phyloP scores from a whole-genome alignment of 2,329 filamentous ascomycete species.

The Bretziella fagacearum region DNA sequence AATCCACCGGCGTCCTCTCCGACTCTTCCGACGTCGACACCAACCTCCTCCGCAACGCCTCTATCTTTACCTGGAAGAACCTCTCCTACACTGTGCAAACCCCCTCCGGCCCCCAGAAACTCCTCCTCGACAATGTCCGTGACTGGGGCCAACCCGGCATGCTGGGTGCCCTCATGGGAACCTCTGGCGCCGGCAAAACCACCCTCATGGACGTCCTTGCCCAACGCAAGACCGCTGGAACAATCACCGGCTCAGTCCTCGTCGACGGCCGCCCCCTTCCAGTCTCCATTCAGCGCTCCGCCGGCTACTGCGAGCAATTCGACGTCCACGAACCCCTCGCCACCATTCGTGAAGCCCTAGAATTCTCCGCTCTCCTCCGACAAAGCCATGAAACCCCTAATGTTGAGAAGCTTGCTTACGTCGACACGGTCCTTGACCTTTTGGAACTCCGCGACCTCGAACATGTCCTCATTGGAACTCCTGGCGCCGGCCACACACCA shows the following conservation, averaged over 20 bases:
- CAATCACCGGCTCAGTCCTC: conserved; percentile 56
- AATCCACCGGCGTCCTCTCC: conserved; percentile 4
- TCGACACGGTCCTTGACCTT: conserved; percentile 58
- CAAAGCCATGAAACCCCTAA: conserved; percentile 47
- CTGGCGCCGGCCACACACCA: conserved; percentile 36
- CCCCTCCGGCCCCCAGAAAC: conserved; percentile 38
- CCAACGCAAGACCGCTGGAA: conserved; percentile 61
- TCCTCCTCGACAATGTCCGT: conserved; percentile 65
- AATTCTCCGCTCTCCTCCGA: conserved; percentile 39
- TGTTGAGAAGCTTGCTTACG: conserved; percentile 47
- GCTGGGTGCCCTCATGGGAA: conserved; percentile 63
- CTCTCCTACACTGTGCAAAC: conserved; percentile 52
- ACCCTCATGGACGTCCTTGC: conserved; percentile 71
- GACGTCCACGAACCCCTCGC: conserved; percentile 58
- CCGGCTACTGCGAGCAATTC: conserved; percentile 67
- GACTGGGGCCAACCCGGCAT: conserved; percentile 70
- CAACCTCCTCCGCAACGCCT: conserved; percentile 42
- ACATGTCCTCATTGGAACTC: conserved; percentile 30
- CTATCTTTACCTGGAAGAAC: conserved; percentile 59
- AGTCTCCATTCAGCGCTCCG: conserved; percentile 59
- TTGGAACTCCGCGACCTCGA: conserved; percentile 32
- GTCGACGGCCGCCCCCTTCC: conserved; percentile 59
- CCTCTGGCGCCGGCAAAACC: conserved; percentile 68
- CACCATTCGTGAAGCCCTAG: conserved; percentile 60
- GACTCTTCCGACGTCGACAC: not conserved